Evolutionary conservation across 148 eudicot genomes (phyloP).

Genomic region (Fagopyrum homotropicum): DNA sequence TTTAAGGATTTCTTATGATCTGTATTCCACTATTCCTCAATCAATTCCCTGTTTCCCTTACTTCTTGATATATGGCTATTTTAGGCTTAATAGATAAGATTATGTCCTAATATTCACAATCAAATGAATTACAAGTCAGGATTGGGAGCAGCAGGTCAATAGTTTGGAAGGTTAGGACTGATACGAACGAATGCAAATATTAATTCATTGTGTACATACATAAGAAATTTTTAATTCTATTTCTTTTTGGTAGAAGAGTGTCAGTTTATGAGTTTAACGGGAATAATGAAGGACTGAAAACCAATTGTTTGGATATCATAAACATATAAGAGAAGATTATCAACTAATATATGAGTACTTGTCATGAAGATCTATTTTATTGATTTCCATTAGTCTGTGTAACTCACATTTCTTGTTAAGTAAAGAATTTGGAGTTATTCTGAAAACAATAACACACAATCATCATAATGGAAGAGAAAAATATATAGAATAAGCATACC

Average conservation of each 20-base stretch:
- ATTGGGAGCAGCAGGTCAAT: too few species aligned
- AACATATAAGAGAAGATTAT: not conserved
- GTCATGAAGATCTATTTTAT: not conserved
- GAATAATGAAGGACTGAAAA: not conserved
- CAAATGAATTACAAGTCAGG: too few species aligned
- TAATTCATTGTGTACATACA: not conserved
- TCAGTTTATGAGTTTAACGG: not conserved
- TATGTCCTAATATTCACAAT: too few species aligned
- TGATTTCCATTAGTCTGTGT: not conserved
- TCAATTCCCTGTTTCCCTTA: too few species aligned
- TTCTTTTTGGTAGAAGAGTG: not conserved
- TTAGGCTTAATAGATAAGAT: too few species aligned
- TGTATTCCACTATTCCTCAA: too few species aligned
- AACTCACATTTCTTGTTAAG: not conserved
- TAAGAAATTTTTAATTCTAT: not conserved
- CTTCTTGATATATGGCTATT: too few species aligned
- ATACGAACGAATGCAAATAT: not conserved
- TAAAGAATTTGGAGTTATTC: not conserved
- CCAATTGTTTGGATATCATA: not conserved
- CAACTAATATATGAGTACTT: not conserved
- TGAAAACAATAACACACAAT: constrained; percentile 2
- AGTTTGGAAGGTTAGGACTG: too few species aligned
- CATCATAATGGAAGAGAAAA: not conserved
- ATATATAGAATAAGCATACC: constrained; percentile 36
- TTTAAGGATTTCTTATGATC: too few species aligned